Percentiles rank a stretch among this genome's conserved stretches.
These are phyloP conservation scores for Cochlearia excelsa DNA, from an alignment of 345 rosid genomes.

Conservation along the genomic window DNA sequence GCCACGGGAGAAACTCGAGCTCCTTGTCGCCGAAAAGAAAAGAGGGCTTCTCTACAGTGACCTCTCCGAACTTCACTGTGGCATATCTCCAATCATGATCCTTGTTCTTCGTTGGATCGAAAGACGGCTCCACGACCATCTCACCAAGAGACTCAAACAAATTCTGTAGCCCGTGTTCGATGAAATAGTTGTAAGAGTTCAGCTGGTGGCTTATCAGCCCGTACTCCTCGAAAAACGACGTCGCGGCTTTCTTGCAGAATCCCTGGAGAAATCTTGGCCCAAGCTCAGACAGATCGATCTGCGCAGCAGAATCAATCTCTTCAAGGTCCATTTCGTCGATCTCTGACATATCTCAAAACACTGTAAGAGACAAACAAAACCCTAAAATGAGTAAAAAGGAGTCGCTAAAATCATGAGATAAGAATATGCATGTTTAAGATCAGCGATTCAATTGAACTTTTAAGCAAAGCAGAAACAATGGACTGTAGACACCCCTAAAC, in stretches of 20 bases:
- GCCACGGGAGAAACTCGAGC: slow-evolving; percentile 58
- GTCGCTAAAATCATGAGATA: neutral
- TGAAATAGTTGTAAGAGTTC: slow-evolving; percentile 70
- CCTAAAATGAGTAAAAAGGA: slow-evolving; percentile 1
- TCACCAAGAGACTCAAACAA: slow-evolving; percentile 67
- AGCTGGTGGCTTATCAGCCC: slow-evolving; percentile 86
- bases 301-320: slow-evolving; percentile 35
- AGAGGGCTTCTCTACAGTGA: slow-evolving; percentile 42
- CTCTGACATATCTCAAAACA: neutral
- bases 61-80: slow-evolving; percentile 45
- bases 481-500: neutral
- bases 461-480: neutral
- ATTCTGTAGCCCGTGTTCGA: slow-evolving; percentile 59
- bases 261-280: slow-evolving; percentile 47
- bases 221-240: slow-evolving; percentile 57
- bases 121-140: slow-evolving; percentile 58
- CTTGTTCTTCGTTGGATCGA: slow-evolving; percentile 66
- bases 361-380: neutral
- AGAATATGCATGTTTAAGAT: slow-evolving; percentile 2
- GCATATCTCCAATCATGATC: slow-evolving; percentile 63
- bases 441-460: neutral
- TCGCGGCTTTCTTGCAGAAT: slow-evolving; percentile 63
- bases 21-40: slow-evolving; percentile 43
- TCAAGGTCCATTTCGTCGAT: slow-evolving; percentile 23
- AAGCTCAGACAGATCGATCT: slow-evolving; percentile 34